Evolutionary conservation across 2,329 filamentous ascomycete species (phyloP).

Genomic region (Trichoderma citrinoviride): DNA sequence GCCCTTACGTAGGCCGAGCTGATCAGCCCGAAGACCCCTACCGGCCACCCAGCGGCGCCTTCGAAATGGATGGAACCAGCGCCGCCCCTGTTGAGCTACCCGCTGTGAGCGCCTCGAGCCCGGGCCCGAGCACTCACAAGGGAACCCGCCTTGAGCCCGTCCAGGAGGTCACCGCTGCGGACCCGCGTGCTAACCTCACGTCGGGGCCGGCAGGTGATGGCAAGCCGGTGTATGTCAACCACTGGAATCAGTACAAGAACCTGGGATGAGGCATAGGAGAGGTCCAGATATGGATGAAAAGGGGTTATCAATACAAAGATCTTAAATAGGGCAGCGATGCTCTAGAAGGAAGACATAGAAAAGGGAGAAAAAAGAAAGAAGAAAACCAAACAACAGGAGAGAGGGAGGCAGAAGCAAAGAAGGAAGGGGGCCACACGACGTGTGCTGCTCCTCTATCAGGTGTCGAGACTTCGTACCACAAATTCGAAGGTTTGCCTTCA

Average conservation of each 20-base stretch:
- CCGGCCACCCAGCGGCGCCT: constrained; percentile 32
- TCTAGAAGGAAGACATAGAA: not conserved
- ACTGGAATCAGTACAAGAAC: constrained; percentile 37
- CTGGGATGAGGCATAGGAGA: not conserved
- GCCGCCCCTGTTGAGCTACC: constrained; percentile 36
- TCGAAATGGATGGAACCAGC: constrained; percentile 40
- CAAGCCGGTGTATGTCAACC: constrained; percentile 36
- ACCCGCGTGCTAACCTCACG: constrained; percentile 38
- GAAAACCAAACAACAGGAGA: not conserved
- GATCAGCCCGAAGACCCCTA: constrained; percentile 33
- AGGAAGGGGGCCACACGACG: not conserved
- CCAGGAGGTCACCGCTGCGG: constrained; percentile 25
- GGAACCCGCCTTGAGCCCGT: constrained; percentile 14
- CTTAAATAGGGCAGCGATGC: too few species aligned
- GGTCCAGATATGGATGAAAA: not conserved
- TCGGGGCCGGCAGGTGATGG: constrained; percentile 32
- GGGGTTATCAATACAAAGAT: not conserved
- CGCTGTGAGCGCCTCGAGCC: constrained; percentile 25
- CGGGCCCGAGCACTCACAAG: not conserved
- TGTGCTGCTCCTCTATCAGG: not conserved
- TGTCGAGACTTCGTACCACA: not conserved
- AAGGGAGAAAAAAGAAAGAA: not conserved
- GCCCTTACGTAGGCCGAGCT: constrained; percentile 31
- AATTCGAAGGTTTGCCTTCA: not conserved
- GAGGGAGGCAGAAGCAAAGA: not conserved